phyloP scores from a whole-genome alignment of 305 asterid species.

The Fraxinus albicans region DNA sequence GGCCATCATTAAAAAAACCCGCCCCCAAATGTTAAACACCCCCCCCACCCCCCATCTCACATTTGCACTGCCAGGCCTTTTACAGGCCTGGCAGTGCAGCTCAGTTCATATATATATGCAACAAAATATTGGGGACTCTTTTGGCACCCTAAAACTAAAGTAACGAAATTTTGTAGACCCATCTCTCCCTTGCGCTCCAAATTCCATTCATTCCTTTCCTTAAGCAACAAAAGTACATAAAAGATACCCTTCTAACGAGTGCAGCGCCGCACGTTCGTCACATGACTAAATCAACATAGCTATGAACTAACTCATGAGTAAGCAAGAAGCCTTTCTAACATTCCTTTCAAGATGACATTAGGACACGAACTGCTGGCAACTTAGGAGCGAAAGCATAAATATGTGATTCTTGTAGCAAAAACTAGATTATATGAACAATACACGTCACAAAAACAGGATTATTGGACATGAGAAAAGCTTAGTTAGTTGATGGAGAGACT shows the following conservation, averaged over 20 bases:
- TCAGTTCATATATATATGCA: background rate
- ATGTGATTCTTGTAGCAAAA: background rate
- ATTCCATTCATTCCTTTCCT: background rate
- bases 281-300: background rate
- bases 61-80: no score
- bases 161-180: background rate
- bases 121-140: background rate
- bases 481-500: background rate
- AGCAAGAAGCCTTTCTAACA: background rate
- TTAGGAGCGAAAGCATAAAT: background rate
- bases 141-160: background rate
- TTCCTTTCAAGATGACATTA: background rate
- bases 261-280: background rate
- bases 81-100: no score
- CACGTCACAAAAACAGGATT: background rate
- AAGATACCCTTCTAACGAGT: background rate
- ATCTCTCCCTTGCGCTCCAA: background rate
- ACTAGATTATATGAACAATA: background rate
- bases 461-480: background rate
- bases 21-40: no score
- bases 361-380: background rate
- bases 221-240: background rate
- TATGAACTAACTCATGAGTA: background rate
- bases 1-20: no score
- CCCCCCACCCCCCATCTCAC: no score